Percentiles rank a stretch among this genome's conserved stretches.
phyloP scores from a whole-genome alignment of 768 basidiomycete genomes.

The Cystobasidium tubakii region DNA sequence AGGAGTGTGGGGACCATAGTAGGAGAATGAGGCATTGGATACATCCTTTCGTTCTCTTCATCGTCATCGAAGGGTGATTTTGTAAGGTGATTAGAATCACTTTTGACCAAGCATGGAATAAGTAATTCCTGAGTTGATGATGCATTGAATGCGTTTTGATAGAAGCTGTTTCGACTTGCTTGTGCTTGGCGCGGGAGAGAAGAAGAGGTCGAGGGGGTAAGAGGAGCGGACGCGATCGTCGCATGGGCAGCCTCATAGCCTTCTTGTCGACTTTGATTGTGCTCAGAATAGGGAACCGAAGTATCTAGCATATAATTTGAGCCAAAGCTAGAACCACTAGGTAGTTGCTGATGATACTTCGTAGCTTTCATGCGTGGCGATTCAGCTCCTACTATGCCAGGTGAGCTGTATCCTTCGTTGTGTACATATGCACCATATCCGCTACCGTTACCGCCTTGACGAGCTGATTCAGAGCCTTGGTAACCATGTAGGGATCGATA shows the following conservation, averaged over 20 bases:
- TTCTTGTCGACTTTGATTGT: not conserved
- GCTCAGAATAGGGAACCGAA: not conserved
- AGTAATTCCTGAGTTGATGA: slow-evolving; percentile 1
- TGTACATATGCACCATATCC: not conserved
- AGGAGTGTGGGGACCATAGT: slow-evolving; percentile 16
- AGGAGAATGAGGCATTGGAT: slow-evolving; percentile 23
- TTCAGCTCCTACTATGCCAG: not conserved
- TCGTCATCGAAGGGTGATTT: not conserved
- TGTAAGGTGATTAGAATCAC: not conserved
- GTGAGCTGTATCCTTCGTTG: not conserved
- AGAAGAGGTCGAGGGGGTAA: not conserved
- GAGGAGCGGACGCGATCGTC: not conserved
- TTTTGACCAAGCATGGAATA: not conserved
- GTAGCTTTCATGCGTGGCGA: not conserved
- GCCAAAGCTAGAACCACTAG: not conserved
- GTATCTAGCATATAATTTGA: not conserved
- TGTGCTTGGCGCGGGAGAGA: not conserved
- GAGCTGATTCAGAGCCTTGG: not conserved
- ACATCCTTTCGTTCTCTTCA: not conserved
- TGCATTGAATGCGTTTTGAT: not conserved
- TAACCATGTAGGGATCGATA: not conserved
- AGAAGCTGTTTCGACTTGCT: not conserved
- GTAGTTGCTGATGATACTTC: not conserved
- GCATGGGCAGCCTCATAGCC: not conserved
- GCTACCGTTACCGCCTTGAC: not conserved